Evolutionary conservation across 108 stramenopile genomes (phyloP), one percentile per base, ranked within the genome.

Genomic region (Cyclotella atomus): DNA sequence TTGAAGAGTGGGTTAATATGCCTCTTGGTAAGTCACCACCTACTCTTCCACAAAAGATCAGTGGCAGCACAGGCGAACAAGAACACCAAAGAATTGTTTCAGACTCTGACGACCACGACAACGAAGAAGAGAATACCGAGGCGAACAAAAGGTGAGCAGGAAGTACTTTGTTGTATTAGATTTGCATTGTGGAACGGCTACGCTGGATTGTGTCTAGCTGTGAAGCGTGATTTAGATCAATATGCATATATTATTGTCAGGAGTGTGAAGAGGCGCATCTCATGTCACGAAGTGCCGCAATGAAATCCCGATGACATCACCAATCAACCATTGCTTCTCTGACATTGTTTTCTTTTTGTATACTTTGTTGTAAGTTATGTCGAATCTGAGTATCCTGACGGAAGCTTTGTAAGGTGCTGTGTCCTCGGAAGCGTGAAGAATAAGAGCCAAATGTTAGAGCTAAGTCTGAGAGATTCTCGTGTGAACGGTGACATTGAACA

Each of bases 1-100:
- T 73, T 25, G 89, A 90, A 66, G 90, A 92, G 38, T 96, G 95
- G 95, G 79, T 65, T 21, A 96, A 96, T 65, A 90, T 96, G 91
- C 95, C 95, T 0, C 64, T 96, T 30, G 93, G 90, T 15, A 80
- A 70, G 14, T 32, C 23, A 35, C 16, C 55, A 28, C 19, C 41
- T 25, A 10, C n/a, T 44, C 16, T 17, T 15, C 12, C 14, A 57
- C 45, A 7, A 29, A 70, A 46, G 10, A 20, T 9, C 9, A 55
- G 46, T 47, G 61, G 59, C n/a, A 59, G 77, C 21, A 54, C 38
- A 44, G 53, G 43, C 29, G 32, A 76, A 0, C 50, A 52, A 44
- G 21, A 50, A 17, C 68, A 64, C 23, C 64, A 65, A 59, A 47
- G 56, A 49, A 64, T 73, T 68, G 70, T 71, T 3, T 79, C 75